A percentile compares a stretch with the other conserved stretches of the same genome.
phyloP scores from a whole-genome alignment of 192 early-diverging fungal species.

The Linnemannia exigua region DNA sequence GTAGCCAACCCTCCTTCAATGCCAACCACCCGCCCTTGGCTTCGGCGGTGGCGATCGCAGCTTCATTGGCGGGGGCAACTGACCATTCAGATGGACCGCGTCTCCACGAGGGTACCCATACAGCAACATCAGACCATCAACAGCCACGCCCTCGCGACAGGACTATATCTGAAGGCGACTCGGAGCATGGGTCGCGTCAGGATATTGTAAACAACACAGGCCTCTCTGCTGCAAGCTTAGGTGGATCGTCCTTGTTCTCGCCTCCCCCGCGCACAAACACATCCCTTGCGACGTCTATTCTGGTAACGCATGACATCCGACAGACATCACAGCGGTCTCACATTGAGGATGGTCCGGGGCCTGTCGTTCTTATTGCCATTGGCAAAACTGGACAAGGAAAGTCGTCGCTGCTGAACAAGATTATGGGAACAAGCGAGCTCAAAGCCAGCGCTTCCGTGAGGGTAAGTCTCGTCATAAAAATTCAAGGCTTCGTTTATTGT shows the following conservation, averaged over 20 bases:
- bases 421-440: slow-evolving; percentile 52
- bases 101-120: background rate
- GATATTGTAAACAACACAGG: background rate
- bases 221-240: background rate
- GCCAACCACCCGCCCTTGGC: background rate
- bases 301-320: slow-evolving; percentile 46
- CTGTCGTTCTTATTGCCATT: slow-evolving; percentile 49
- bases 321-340: slow-evolving; percentile 29
- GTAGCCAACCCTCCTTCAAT: background rate
- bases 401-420: slow-evolving; percentile 53
- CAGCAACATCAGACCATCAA: background rate
- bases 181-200: background rate
- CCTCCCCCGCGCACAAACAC: slow-evolving; percentile 39
- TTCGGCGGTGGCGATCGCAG: background rate
- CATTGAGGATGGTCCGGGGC: slow-evolving; percentile 48
- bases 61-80: background rate
- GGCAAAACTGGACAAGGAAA: slow-evolving; percentile 56
- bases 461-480: slow-evolving; percentile 10
- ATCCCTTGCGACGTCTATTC: slow-evolving; percentile 10
- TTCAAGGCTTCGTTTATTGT: background rate
- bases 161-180: slow-evolving; percentile 1
- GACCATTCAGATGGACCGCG: background rate
- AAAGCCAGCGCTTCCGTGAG: slow-evolving; percentile 54
- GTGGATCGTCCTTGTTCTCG: slow-evolving; percentile 20
- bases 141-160: slow-evolving; percentile 9